Evolutionary conservation across 768 basidiomycete genomes (phyloP), one percentile per base, ranked within the genome.

Genomic region (Pisolithus albus): DNA sequence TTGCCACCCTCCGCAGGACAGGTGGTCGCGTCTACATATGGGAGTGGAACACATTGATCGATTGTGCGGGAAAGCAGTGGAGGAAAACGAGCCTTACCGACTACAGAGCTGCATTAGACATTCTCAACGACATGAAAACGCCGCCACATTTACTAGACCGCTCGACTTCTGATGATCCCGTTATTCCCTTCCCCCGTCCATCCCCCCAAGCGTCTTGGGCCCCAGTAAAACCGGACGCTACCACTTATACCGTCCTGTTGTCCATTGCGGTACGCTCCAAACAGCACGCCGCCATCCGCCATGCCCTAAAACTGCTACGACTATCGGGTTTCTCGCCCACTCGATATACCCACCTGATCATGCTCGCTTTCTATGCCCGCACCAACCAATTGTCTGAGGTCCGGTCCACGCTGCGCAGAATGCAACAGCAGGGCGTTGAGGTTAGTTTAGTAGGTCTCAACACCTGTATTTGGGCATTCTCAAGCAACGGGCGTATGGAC

Each of bases 41-140:
- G 74, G 80, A 89, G 63, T 91, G 88, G 86, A 91, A 90, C 61
- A 71, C 79, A 7, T 73, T 92, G 42, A 78, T 91, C 53, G 76
- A 84, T 57, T 75, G 73, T 60, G 81, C 83, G 0, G 87, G 82
- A 15, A 78, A 75, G 53, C 84, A 86, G 3, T 81, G 76, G 70
- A 76, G 86, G 51, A 81, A 76, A 62, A 78, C 80, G 39, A 67
- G 71, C 24, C 54, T 70, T 46, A 75, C 75, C 52, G 82, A 88
- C 54, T 84, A 84, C 67, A 72, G 76, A 51, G 70, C 73, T 26
- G 76, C 86, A 16, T 67, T 88, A 52, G 75, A 74, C 50, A 73
- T 86, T 32, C 83, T 78, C 63, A 70, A 72, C 39, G 83, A 87
- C 59, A 80, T 84, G 76, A 68, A 77, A n/a, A 59, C 64, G 19